Evolutionary conservation across 371 early-diverging fungal genomes (phyloP), one percentile per base, ranked within the genome.

Genomic region (Mortierella sp.): DNA sequence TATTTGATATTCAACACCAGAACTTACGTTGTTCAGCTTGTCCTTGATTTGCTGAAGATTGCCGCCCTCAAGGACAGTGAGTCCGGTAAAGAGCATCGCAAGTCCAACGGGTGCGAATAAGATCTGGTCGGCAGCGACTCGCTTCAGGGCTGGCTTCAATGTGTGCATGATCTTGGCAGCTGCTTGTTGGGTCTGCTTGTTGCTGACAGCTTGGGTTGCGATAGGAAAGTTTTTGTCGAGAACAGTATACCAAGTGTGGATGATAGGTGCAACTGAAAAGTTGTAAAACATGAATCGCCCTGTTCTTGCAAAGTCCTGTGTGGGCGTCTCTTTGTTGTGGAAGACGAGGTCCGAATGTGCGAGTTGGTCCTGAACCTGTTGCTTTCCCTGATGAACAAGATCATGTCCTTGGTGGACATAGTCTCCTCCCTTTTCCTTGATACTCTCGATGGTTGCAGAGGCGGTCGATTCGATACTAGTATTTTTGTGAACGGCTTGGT

Each of bases 51-150:
- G 92, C 58, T 88, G 82, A 82, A 90, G 79, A 76, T 88, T 81
- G 8, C 90, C 88, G 0, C 93, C 93, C 73, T 96, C 96, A 38
- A 93, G 87, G 19, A 91, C 55, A 11, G 94, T 93, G 91, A 96
- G 95, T 14, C 88, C 89, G 0, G 91, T 84, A 71, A 96, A 96
- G 73, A 96, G 93, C 28, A 93, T 79, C 6, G 89, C 92, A 31
- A 96, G 87, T 63, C 95, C 95, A 14, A 94, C 57, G 6, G 97
- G 97, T 8, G 97, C 96, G 88, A 94, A 96, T 3, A 93, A 38
- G 8, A 88, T 72, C 88, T 96, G 97, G 80, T 96, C 97, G 1
- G 91, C 87, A 6, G 89, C 80, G 38, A 95, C 90, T n/a, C 95
- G 89, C 72, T 93, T 91, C 45, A 83, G 31, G 14, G 57, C 77